Evolutionary conservation across 2,329 filamentous ascomycete species (phyloP), one percentile per base, ranked within the genome.

Genomic region (Metarhizium brunneum): DNA sequence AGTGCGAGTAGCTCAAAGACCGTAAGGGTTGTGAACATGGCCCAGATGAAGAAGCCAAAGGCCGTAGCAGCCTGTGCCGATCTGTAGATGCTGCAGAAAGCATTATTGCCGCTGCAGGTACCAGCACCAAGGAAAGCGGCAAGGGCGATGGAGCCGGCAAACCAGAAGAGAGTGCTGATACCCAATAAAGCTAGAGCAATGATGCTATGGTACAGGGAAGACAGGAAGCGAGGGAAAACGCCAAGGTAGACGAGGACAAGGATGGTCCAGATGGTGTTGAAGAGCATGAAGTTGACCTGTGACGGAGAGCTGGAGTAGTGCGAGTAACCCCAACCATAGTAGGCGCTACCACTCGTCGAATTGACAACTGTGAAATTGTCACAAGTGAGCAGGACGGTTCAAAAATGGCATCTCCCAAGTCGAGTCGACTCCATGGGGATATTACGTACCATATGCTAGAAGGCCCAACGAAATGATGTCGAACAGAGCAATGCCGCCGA

Each of bases 81-180:
- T 48, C 76, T 75, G 69, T 56, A 48, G 13, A 48, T 45, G 43
- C 43, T n/a, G 56, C 88, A 92, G 16, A 74, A 76, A 18, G 69
- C 73, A 51, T 71, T 73, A 51, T 71, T 73, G 47, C 73, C 76
- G 65, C 83, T 85, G 56, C 79, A 73, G 8, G 67, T 70, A 0
- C 81, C 73, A 16, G 80, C 76, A 54, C 81, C 80, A 56, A 90
- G 71, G 55, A 77, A 76, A 20, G 84, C 85, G 0, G 87, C 90
- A 11, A 92, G 71, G 0, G 90, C 89, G 61, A 95, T 85, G 64
- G 90, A 87, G 6, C 90, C 90, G 0, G 87, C 85, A 66, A 96
- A 94, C 91, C 91, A 96, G 76, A 95, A 95, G 56, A 95, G 77
- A 73, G 87, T 85, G 10, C 89, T 94, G 29, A 94, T 61, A 50